A percentile compares a stretch with the other conserved stretches of the same genome.
phyloP scores from a whole-genome alignment of 768 basidiomycete genomes.

The Cantharellus cinnabarinus region DNA sequence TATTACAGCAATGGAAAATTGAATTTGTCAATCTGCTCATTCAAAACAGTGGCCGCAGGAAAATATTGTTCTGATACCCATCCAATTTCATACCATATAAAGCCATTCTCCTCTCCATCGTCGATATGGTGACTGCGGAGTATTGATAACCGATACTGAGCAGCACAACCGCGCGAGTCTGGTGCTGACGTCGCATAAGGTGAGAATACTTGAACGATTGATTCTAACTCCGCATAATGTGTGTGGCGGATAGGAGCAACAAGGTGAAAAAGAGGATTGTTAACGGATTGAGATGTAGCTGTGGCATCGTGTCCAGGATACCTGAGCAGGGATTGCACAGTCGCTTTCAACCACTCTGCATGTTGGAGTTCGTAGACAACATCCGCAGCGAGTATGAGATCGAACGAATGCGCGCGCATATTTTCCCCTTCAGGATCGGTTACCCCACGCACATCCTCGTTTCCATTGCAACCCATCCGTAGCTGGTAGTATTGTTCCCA shows the following conservation, averaged over 20 bases:
- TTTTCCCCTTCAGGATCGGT: background rate
- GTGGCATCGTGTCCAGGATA: slow-evolving; percentile 5
- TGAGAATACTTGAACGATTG: slow-evolving; percentile 36
- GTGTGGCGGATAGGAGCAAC: slow-evolving; percentile 48
- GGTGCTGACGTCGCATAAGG: background rate
- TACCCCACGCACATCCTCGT: background rate
- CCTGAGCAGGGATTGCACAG: slow-evolving; percentile 32
- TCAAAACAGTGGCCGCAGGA: too few relatives aligned
- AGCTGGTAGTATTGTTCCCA: slow-evolving; percentile 26
- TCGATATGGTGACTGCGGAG: too few relatives aligned
- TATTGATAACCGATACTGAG: too few relatives aligned
- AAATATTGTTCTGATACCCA: too few relatives aligned
- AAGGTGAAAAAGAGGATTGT: slow-evolving; percentile 36
- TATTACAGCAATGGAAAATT: too few relatives aligned
- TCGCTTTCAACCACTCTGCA: slow-evolving; percentile 44
- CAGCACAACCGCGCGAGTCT: too few relatives aligned
- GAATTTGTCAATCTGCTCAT: too few relatives aligned
- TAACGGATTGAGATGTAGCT: background rate
- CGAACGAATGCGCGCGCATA: slow-evolving; percentile 23
- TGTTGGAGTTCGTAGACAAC: slow-evolving; percentile 57
- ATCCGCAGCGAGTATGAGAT: slow-evolving; percentile 60
- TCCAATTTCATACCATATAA: too few relatives aligned
- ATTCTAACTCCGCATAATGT: slow-evolving; percentile 27
- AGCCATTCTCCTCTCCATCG: too few relatives aligned
- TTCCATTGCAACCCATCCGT: background rate